Base-by-base conservation (phyloP, 352 stramenopile species). In the Phytopythium aichiense region DNA sequence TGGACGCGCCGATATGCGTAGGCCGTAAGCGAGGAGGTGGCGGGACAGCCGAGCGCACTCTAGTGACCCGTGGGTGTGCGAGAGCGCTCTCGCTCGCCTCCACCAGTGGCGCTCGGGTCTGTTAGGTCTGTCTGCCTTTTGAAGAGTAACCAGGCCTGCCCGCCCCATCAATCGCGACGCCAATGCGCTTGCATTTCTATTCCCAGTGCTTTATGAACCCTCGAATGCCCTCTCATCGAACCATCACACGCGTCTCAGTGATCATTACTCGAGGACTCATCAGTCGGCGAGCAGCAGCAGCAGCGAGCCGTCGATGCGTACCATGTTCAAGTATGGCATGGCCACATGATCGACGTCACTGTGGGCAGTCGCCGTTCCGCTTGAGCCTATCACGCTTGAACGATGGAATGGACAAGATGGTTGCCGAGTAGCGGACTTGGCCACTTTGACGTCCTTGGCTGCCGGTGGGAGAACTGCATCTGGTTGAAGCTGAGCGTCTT, bases 381-480 rank as follows among this genome's bases (percentile, higher is more conserved):
- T 84, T 84, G 3, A 95, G 65, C 11, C 84, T 84, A 64, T 89
- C 76, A 64, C 92, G 86, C 62, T 93, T 80, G 23, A 94, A 73
- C 1, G 68, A 68, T 11, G 72, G 71, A 38, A 76, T 74, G 35
- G 67, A 68, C 28, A 79, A 55, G 23, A 79, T 72, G 40, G 62
- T 61, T 28, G 80, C 66, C 45, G 72, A 79, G 20, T 65, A 63
- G 58, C 50, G 40, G 77, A 76, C 61, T 82, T 69, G 20, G 61
- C 63, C 15, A 68, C 64, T 33, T 71, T 79, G 64, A 72, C 48
- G 68, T 79, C 37, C 61, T 31, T 20, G 79, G 43, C 42, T 64
- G 65, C 3, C 60, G 71, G 54, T 79, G 71, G 15, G 73, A 52
- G 58, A 77, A 82, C 28, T 49, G 58, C 25, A 82, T 37, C 22